phyloP scores from a whole-genome alignment of 1,139 yeast species.

The Diutina sp. region DNA sequence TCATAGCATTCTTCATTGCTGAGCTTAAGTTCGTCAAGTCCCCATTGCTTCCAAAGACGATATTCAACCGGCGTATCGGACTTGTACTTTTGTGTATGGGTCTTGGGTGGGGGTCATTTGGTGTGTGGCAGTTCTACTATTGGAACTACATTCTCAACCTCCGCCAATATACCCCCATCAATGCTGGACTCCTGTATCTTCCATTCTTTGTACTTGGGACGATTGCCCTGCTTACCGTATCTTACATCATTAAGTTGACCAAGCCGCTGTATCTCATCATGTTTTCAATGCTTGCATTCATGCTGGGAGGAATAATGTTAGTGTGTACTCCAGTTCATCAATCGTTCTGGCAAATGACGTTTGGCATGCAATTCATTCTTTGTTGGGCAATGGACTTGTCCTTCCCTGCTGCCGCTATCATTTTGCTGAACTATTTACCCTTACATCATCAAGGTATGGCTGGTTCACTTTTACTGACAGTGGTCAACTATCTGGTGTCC shows the following conservation, averaged over 20 bases:
- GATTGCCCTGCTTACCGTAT: slow-evolving; percentile 32
- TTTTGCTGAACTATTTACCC: slow-evolving; percentile 39
- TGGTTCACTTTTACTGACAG: slow-evolving; percentile 48
- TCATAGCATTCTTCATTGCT: slow-evolving; percentile 18
- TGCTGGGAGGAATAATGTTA: slow-evolving; percentile 34
- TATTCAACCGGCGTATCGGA: slow-evolving; percentile 25
- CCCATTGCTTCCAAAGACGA: slow-evolving; percentile 36
- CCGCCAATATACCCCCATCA: slow-evolving; percentile 29
- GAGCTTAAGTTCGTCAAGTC: slow-evolving; percentile 15
- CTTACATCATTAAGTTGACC: slow-evolving; percentile 23
- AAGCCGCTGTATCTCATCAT: slow-evolving; percentile 33
- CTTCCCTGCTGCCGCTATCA: slow-evolving; percentile 48
- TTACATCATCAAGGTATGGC: slow-evolving; percentile 49
- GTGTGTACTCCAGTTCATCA: slow-evolving; percentile 36
- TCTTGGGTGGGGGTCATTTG: slow-evolving; percentile 50
- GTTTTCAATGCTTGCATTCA: slow-evolving; percentile 31
- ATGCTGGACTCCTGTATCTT: slow-evolving; percentile 29
- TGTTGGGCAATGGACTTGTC: slow-evolving; percentile 57
- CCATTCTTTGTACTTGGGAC: slow-evolving; percentile 35
- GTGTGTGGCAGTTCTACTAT: slow-evolving; percentile 35
- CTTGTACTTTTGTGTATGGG: slow-evolving; percentile 20
- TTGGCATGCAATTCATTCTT: slow-evolving; percentile 36
- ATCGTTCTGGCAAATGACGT: slow-evolving; percentile 28
- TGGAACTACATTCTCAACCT: slow-evolving; percentile 30
- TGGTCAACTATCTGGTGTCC: slow-evolving; percentile 51